Base-by-base conservation (phyloP, 192 early-diverging fungal species). In the Coemansia sp. region DNA sequence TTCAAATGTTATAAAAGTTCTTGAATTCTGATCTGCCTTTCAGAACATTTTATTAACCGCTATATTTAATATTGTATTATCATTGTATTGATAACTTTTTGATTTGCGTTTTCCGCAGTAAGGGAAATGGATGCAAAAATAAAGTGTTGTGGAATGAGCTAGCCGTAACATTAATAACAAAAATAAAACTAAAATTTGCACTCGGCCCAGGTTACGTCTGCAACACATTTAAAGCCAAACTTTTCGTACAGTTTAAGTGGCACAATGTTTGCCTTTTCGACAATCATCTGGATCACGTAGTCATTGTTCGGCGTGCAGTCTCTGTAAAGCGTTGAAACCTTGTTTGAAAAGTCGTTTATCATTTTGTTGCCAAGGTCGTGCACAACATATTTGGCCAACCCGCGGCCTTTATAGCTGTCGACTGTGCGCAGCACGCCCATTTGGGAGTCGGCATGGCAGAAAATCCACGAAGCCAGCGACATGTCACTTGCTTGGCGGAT, bases 121-220 rank as follows among this genome's bases (percentile, higher is more conserved):
- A n/a, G n/a, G n/a, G n/a, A n/a, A n/a, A n/a, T n/a, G n/a, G n/a
- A n/a, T n/a, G n/a, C n/a, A n/a, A n/a, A n/a, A n/a, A n/a, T n/a
- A n/a, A n/a, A n/a, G n/a, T n/a, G n/a, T n/a, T n/a, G n/a, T n/a
- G n/a, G n/a, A n/a, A n/a, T n/a, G n/a, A n/a, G n/a, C n/a, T n/a
- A n/a, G n/a, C n/a, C n/a, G n/a, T n/a, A n/a, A n/a, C n/a, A n/a
- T n/a, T n/a, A n/a, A n/a, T n/a, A n/a, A n/a, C n/a, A n/a, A n/a
- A n/a, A n/a, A n/a, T n/a, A n/a, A n/a, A n/a, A n/a, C n/a, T n/a
- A n/a, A 33, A 53, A 53, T n/a, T 9, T 19, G 51, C 51, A 53
- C 18, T 53, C 51, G 31, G 51, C 51, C 51, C 51, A 53, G 51
- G 14, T 53, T 2, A 53, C 51, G 19, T 53, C 18, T n/a, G 29